Conservation (phyloP, 225 moss, liverwort and hornwort species). For the Pseudisothecium myosuroides region DNA sequence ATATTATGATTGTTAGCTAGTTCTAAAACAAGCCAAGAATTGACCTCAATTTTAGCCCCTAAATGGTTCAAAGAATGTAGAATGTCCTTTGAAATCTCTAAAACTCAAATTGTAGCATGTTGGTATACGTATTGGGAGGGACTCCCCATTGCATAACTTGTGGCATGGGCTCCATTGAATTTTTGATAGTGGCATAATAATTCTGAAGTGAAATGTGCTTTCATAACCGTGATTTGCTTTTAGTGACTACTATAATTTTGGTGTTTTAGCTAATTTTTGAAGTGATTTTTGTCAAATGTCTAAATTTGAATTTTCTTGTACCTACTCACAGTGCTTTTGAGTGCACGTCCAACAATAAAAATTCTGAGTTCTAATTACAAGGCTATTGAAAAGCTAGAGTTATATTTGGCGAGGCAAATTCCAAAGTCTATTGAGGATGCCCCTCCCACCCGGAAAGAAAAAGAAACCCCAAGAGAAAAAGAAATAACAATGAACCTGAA, state of each 20-base stretch:
- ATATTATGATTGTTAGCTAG: not conserved
- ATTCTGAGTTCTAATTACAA: not conserved
- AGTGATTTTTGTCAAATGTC: not conserved
- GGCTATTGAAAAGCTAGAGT: not conserved
- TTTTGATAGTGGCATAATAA: not conserved
- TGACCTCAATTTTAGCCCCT: too few relatives aligned
- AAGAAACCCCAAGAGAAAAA: not conserved
- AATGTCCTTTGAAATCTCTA: not conserved
- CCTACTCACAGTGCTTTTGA: not conserved
- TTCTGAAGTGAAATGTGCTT: not conserved
- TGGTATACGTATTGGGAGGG: not conserved
- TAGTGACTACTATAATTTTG: not conserved
- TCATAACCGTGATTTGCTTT: accelerated
- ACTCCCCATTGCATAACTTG: not conserved
- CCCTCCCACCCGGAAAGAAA: not conserved
- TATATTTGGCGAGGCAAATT: not conserved
- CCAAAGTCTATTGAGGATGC: not conserved
- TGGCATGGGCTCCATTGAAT: not conserved
- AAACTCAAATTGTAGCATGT: not conserved
- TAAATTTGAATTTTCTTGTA: not conserved
- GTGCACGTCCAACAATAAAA: not conserved
- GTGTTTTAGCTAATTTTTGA: too few relatives aligned
- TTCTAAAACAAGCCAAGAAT: not conserved
- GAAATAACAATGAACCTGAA: not conserved
- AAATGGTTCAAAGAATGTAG: accelerated